phyloP scores from a whole-genome alignment of 495 filamentous ascomycete species.

The Aspergillus panamensis region DNA sequence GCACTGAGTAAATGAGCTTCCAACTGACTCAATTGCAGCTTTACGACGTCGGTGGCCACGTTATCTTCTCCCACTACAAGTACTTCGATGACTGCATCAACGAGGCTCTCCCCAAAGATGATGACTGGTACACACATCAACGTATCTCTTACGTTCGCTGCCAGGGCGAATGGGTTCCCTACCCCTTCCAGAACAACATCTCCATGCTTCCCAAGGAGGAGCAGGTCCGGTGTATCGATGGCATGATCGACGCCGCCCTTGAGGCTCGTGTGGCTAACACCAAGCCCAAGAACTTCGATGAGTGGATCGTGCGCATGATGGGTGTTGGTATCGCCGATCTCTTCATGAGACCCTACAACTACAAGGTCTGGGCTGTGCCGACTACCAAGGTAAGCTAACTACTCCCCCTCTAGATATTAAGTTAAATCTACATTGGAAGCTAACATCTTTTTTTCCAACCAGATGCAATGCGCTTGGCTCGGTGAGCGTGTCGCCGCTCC shows the following conservation, averaged over 20 bases:
- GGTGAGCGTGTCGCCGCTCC: slow-evolving; percentile 98
- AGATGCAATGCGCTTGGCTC: slow-evolving; percentile 99
- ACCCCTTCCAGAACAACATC: slow-evolving; percentile 99
- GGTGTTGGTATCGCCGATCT: slow-evolving; percentile 86
- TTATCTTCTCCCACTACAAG: slow-evolving; percentile 99
- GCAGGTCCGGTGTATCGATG: slow-evolving; percentile 91
- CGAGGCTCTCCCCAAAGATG: slow-evolving; percentile 87
- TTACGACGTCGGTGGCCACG: slow-evolving; percentile 98
- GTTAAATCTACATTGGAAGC: not conserved
- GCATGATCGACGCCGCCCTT: slow-evolving; percentile 93
- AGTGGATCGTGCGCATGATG: slow-evolving; percentile 96
- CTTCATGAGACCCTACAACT: slow-evolving; percentile 99
- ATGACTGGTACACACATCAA: slow-evolving; percentile 97
- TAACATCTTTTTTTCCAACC: slow-evolving; percentile 4
- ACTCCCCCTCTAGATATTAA: not conserved
- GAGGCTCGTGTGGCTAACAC: slow-evolving; percentile 79
- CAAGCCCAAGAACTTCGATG: slow-evolving; percentile 94
- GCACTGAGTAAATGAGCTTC: not conserved
- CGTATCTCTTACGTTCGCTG: slow-evolving; percentile 98
- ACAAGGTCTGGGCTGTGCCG: slow-evolving; percentile 99
- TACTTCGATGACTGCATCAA: slow-evolving; percentile 99
- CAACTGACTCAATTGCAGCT: slow-evolving; percentile 54
- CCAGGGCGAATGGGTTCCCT: slow-evolving; percentile 94
- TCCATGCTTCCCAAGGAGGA: slow-evolving; percentile 97
- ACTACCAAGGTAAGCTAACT: slow-evolving; percentile 77